These are phyloP conservation scores for Stemphylium lycopersici DNA, from an alignment of 2,329 filamentous ascomycete species.

Conservation along the genomic window DNA sequence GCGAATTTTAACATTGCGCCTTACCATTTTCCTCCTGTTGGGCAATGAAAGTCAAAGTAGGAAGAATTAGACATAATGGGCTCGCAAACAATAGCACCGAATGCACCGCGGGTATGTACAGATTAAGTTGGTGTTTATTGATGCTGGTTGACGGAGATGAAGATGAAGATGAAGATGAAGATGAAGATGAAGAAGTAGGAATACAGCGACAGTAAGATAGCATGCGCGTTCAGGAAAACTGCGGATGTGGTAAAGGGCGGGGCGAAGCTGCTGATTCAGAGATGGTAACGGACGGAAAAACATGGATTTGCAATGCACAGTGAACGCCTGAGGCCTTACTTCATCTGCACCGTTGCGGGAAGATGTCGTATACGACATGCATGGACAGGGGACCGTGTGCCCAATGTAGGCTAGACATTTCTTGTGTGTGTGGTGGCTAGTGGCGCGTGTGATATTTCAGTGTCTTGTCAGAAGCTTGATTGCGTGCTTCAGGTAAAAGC, in stretches of 20 bases:
- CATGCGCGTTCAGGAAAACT: constrained; percentile 1
- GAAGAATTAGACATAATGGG: constrained; percentile 12
- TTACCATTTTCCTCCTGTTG: constrained; percentile 31
- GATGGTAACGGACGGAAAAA: constrained; percentile 13
- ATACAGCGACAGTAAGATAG: constrained; percentile 13
- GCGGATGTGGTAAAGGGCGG: constrained; percentile 8
- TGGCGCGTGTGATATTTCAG: constrained; percentile 19
- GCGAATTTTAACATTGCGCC: neutral
- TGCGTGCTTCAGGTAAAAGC: constrained; percentile 16
- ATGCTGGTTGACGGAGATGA: neutral
- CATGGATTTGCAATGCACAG: constrained; percentile 7
- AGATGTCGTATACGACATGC: constrained; percentile 9
- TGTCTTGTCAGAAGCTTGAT: constrained; percentile 26
- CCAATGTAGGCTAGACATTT: constrained; percentile 13
- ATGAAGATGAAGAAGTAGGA: constrained; percentile 4
- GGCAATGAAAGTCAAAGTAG: constrained; percentile 30
- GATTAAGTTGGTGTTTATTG: neutral
- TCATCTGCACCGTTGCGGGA: constrained; percentile 7
- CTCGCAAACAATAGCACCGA: neutral
- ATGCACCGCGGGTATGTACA: neutral
- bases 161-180: neutral
- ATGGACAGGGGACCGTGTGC: constrained; percentile 7
- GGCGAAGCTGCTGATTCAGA: constrained; percentile 12
- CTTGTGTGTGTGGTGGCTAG: constrained; percentile 17
- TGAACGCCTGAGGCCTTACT: constrained; percentile 20